A percentile compares a stretch with the other conserved stretches of the same genome.
phyloP scores from a whole-genome alignment of 805 yeast genomes.

The Cephaloascus albidus region DNA sequence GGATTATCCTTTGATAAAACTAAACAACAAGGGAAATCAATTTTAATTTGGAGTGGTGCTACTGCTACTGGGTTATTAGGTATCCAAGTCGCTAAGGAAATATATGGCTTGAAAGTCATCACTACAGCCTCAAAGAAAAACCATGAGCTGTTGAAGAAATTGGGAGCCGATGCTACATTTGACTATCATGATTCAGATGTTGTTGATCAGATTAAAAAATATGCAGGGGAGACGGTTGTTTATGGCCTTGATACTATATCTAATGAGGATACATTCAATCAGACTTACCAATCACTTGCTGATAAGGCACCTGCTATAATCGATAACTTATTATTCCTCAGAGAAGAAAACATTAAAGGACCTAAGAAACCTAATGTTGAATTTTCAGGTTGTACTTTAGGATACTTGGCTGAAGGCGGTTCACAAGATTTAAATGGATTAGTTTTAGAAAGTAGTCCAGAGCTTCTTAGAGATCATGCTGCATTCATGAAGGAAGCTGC shows the following conservation, averaged over 20 bases:
- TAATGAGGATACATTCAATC: constrained; percentile 12
- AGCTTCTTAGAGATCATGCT: too few relatives aligned
- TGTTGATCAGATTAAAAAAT: constrained; percentile 9
- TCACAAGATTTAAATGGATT: too few relatives aligned
- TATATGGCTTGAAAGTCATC: constrained; percentile 22
- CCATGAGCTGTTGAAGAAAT: constrained; percentile 23
- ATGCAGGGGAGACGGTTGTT: constrained; percentile 1
- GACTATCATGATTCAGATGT: constrained; percentile 31
- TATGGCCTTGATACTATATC: constrained; percentile 20
- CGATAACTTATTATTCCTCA: constrained; percentile 11
- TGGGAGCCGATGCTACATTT: constrained; percentile 43
- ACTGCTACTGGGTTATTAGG: constrained; percentile 50
- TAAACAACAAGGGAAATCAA: constrained; percentile 16
- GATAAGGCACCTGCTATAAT: constrained; percentile 2
- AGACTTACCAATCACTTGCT: constrained; percentile 1
- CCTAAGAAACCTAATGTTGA: neutral
- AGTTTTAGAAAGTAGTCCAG: too few relatives aligned
- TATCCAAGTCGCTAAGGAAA: constrained; percentile 40
- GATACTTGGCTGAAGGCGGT: too few relatives aligned
- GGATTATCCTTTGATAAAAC: constrained; percentile 14
- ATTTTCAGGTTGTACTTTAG: too few relatives aligned
- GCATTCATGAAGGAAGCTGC: too few relatives aligned
- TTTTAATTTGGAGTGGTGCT: constrained; percentile 62
- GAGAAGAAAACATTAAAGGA: constrained; percentile 3
- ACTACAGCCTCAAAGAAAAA: constrained; percentile 41